Conservation (phyloP, 768 basidiomycete species). For the Megacollybia marginata region DNA sequence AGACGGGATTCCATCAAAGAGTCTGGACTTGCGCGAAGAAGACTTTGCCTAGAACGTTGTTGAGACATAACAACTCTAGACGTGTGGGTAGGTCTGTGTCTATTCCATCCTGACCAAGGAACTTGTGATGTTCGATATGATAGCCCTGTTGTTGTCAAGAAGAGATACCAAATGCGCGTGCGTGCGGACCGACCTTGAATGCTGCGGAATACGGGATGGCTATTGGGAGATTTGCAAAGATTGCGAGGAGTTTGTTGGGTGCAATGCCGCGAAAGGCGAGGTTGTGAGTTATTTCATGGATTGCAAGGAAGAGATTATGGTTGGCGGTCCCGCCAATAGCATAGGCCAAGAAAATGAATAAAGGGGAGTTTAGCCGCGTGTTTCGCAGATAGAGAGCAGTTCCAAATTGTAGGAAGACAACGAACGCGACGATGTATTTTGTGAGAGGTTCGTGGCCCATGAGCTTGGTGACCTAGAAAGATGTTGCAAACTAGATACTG, state of each 20-base stretch:
- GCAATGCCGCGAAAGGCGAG: conserved; percentile 80
- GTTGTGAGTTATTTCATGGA: conserved; percentile 98
- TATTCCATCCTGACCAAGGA: conserved; percentile 89
- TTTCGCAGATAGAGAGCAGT: conserved; percentile 48
- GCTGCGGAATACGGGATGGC: conserved; percentile 92
- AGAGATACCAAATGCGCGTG: too few relatives aligned
- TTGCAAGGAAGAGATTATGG: conserved; percentile 96
- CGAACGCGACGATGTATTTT: conserved; percentile 80
- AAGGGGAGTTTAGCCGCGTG: conserved; percentile 57
- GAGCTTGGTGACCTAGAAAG: conserved; percentile 77
- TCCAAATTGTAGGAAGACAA: conserved; percentile 63
- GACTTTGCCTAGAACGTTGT: conserved; percentile 95
- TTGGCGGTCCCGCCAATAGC: conserved; percentile 90
- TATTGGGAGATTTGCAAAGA: conserved; percentile 90
- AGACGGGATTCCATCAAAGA: not conserved
- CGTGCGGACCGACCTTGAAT: conserved; percentile 56
- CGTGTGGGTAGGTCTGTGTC: conserved; percentile 92
- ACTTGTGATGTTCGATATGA: conserved; percentile 96
- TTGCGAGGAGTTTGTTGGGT: conserved; percentile 81
- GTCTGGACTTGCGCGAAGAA: conserved; percentile 79
- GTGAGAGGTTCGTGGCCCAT: conserved; percentile 95
- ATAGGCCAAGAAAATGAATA: conserved; percentile 77
- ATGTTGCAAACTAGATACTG: not conserved
- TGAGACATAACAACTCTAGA: conserved; percentile 77
- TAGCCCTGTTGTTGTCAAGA: conserved; percentile 37